phyloP scores from a whole-genome alignment of 1,284 basidiomycete genomes.

The Boletus mariae region DNA sequence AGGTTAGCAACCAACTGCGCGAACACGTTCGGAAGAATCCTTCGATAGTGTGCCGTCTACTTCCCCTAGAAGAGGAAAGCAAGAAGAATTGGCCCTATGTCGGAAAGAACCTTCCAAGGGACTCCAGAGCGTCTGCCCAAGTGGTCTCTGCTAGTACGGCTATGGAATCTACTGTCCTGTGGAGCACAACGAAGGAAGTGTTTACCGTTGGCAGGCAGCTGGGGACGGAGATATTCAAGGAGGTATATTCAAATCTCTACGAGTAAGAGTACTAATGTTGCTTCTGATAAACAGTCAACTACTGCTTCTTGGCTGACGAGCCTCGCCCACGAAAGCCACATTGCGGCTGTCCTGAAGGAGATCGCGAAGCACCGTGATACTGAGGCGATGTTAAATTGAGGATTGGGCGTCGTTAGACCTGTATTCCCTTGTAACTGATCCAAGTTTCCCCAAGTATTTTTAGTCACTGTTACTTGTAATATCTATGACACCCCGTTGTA shows the following conservation, averaged over 20 bases:
- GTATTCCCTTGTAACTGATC: neutral
- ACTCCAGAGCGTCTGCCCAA: conserved; percentile 11
- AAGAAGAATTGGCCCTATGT: conserved; percentile 44
- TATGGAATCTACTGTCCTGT: conserved; percentile 7
- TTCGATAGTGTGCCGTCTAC: conserved; percentile 41
- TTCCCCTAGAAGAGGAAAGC: conserved; percentile 52
- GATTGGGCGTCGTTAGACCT: neutral
- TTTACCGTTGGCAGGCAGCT: conserved; percentile 13
- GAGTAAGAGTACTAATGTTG: conserved; percentile 10
- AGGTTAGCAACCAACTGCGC: conserved; percentile 35
- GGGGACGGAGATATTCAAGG: conserved; percentile 23
- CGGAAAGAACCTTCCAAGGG: conserved; percentile 12
- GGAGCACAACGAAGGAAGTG: conserved; percentile 18
- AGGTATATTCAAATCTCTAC: conserved; percentile 15
- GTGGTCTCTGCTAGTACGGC: conserved; percentile 1
- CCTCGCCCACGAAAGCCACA: conserved; percentile 25
- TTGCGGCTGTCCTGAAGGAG: conserved; percentile 22
- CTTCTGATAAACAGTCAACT: conserved; percentile 16
- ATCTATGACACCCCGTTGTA: neutral
- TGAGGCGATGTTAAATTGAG: neutral
- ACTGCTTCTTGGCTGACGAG: conserved; percentile 24
- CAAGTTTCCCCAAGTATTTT: neutral
- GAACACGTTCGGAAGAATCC: conserved; percentile 40
- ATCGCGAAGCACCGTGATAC: conserved; percentile 3
- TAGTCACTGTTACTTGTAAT: neutral